Percentiles rank a stretch among this genome's conserved stretches.
These are phyloP conservation scores for Zygotorulaspora florentina DNA, from an alignment of 805 yeast species.

Conservation along the genomic window DNA sequence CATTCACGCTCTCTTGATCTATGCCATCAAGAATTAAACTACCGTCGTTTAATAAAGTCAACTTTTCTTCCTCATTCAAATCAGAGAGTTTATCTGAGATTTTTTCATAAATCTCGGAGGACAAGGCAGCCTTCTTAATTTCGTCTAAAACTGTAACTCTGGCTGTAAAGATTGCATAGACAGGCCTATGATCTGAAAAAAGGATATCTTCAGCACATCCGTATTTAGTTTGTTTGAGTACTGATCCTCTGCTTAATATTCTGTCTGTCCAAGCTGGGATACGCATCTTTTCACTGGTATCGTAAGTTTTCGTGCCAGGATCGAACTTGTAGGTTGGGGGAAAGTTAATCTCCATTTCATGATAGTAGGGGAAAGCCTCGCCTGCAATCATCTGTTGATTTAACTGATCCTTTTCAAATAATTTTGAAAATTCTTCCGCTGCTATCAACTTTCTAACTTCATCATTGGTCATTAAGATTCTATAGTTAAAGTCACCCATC, in stretches of 20 bases:
- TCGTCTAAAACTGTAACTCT: constrained; percentile 65
- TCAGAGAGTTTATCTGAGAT: constrained; percentile 46
- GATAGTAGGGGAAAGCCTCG: constrained; percentile 74
- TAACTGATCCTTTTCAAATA: constrained; percentile 75
- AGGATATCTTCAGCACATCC: constrained; percentile 51
- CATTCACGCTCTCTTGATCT: constrained; percentile 27
- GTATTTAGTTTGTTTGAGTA: constrained; percentile 57
- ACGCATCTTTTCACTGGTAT: constrained; percentile 85
- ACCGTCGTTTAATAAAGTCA: constrained; percentile 44
- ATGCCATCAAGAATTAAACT: constrained; percentile 25
- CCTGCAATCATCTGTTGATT: constrained; percentile 69
- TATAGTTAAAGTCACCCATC: constrained; percentile 91
- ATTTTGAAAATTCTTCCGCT: constrained; percentile 43
- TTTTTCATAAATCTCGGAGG: constrained; percentile 52
- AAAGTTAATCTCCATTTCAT: constrained; percentile 74
- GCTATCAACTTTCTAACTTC: constrained; percentile 56
- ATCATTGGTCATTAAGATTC: constrained; percentile 69
- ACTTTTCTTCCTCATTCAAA: constrained; percentile 39
- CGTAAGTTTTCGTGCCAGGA: constrained; percentile 76
- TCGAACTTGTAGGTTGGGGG: constrained; percentile 95
- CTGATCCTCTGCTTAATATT: constrained; percentile 60
- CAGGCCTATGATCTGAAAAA: constrained; percentile 91
- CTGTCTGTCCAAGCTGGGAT: constrained; percentile 99
- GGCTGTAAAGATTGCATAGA: constrained; percentile 65
- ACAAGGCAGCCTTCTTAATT: constrained; percentile 43